These are phyloP conservation scores for Yamadazyma ubonensis DNA, from an alignment of 805 yeast genomes.

Conservation along the genomic window DNA sequence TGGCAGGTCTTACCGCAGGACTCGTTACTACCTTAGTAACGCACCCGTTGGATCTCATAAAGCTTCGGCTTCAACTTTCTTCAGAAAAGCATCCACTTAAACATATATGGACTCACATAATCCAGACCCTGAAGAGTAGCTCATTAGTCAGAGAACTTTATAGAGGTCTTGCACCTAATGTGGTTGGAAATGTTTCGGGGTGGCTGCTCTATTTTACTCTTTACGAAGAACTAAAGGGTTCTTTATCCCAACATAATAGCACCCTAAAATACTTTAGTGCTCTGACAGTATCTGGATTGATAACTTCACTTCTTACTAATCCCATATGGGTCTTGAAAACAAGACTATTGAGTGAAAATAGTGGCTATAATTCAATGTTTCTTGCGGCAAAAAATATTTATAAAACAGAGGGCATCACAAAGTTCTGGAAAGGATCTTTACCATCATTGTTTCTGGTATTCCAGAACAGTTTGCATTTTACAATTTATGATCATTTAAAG, in stretches of 20 bases:
- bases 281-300: conserved; percentile 60
- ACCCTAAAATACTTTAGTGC: conserved; percentile 33
- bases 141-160: conserved; percentile 36
- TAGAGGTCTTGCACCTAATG: conserved; percentile 77
- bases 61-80: conserved; percentile 74
- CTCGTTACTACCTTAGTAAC: conserved; percentile 72
- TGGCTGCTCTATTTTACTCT: conserved; percentile 88
- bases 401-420: conserved; percentile 54
- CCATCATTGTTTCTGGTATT: conserved; percentile 80
- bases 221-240: conserved; percentile 59
- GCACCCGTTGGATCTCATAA: conserved; percentile 88
- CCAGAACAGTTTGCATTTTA: conserved; percentile 87
- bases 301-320: conserved; percentile 76
- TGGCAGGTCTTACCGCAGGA: conserved; percentile 82
- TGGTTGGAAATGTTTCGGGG: conserved; percentile 79
- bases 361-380: conserved; percentile 56
- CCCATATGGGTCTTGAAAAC: conserved; percentile 97
- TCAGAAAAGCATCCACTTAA: conserved; percentile 3
- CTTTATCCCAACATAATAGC: conserved; percentile 7
- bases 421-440: conserved; percentile 70
- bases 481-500: conserved; percentile 80
- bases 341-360: conserved; percentile 66
- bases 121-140: neutral
- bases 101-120: conserved; percentile 3
- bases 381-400: conserved; percentile 55